phyloP scores from a whole-genome alignment of 148 eudicot genomes.

The Pharnaceum exiguum region DNA sequence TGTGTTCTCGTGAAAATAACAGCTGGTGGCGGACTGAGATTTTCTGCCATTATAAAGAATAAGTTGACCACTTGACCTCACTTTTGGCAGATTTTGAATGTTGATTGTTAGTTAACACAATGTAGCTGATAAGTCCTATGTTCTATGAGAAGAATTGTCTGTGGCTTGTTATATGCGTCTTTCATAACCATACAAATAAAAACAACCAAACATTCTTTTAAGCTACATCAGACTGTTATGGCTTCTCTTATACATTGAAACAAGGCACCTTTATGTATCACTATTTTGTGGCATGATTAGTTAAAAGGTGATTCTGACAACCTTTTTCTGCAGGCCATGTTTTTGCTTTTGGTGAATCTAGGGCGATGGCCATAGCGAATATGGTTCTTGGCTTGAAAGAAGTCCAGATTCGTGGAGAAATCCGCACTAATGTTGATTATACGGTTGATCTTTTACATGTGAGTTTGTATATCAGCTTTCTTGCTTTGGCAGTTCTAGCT shows the following conservation, averaged over 20 bases:
- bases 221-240: neutral
- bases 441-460: constrained; percentile 93
- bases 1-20: too few species aligned
- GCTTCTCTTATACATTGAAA: neutral
- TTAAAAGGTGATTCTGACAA: neutral
- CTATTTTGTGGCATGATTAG: neutral
- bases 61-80: too few species aligned
- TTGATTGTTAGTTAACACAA: too few species aligned
- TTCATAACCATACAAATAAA: neutral
- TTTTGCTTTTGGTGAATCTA: constrained; percentile 98
- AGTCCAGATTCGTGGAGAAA: constrained; percentile 98
- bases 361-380: constrained; percentile 91
- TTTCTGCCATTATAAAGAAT: too few species aligned
- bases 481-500: neutral
- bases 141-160: too few species aligned
- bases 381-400: constrained; percentile 99
- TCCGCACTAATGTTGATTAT: constrained; percentile 95
- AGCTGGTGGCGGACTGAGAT: too few species aligned
- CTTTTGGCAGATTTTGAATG: too few species aligned
- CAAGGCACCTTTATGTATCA: neutral
- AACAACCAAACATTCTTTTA: neutral
- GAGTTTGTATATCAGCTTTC: constrained; percentile 17
- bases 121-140: too few species aligned
- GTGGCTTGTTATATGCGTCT: neutral
- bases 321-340: constrained; percentile 70